phyloP scores from a whole-genome alignment of 2,329 filamentous ascomycete genomes.

The Fusarium mangiferae region DNA sequence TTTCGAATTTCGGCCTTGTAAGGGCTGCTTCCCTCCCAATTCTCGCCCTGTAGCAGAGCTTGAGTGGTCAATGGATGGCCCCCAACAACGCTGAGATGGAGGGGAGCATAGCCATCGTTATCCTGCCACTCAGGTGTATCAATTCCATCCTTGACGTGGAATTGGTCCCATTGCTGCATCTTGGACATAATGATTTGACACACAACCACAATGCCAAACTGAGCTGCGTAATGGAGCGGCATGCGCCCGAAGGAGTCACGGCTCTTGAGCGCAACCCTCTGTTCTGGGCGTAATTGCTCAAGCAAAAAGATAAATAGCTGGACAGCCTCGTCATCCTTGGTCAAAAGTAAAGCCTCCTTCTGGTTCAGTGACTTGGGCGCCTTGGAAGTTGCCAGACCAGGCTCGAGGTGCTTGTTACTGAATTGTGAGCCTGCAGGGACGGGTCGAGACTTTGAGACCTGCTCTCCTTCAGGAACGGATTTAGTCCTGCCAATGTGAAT shows the following conservation, averaged over 20 bases:
- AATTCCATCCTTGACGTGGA: slow-evolving; percentile 85
- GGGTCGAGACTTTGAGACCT: slow-evolving; percentile 62
- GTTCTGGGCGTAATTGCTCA: slow-evolving; percentile 72
- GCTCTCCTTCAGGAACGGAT: slow-evolving; percentile 55
- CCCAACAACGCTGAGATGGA: slow-evolving; percentile 92
- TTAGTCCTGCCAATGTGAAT: slow-evolving; percentile 89
- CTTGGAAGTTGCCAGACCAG: slow-evolving; percentile 74
- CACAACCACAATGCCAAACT: slow-evolving; percentile 93
- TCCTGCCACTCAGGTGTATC: slow-evolving; percentile 93
- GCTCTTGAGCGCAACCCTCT: slow-evolving; percentile 73
- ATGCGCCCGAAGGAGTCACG: slow-evolving; percentile 84
- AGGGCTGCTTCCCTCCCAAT: slow-evolving; percentile 73
- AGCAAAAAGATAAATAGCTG: slow-evolving; percentile 72
- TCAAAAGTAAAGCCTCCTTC: slow-evolving; percentile 73
- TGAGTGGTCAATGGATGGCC: slow-evolving; percentile 89
- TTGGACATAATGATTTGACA: slow-evolving; percentile 87
- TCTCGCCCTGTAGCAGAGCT: slow-evolving; percentile 81
- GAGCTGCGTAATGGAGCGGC: slow-evolving; percentile 91
- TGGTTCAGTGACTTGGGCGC: slow-evolving; percentile 69
- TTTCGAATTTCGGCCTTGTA: slow-evolving; percentile 73
- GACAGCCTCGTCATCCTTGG: slow-evolving; percentile 79
- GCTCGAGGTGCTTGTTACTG: slow-evolving; percentile 79
- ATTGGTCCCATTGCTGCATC: slow-evolving; percentile 90
- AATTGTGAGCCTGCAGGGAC: slow-evolving; percentile 64
- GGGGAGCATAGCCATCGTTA: slow-evolving; percentile 86